Evolutionary conservation across 1,284 basidiomycete species (phyloP).

Genomic region (Cutaneotrichosporon mucoides): DNA sequence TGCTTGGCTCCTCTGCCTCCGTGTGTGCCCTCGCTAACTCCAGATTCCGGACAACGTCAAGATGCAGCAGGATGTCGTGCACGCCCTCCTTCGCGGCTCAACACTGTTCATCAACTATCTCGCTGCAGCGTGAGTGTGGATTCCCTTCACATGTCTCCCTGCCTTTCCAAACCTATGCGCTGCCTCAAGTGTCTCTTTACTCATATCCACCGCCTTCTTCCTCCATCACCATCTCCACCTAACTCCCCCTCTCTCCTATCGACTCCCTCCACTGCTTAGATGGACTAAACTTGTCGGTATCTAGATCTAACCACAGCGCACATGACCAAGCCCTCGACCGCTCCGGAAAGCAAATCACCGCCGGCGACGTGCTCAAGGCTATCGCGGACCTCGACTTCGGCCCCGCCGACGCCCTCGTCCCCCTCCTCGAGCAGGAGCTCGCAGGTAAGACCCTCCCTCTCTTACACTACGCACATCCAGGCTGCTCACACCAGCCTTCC

Average conservation of each 20-base stretch:
- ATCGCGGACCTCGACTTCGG: constrained; percentile 71
- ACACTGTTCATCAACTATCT: constrained; percentile 89
- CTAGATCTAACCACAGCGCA: constrained; percentile 57
- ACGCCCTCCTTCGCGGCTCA: constrained; percentile 75
- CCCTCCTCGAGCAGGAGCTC: constrained; percentile 66
- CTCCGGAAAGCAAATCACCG: constrained; percentile 81
- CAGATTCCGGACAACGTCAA: constrained; percentile 80
- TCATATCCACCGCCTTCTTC: background rate
- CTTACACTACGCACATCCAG: background rate
- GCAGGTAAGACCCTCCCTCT: constrained; percentile 54
- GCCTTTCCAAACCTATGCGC: no score
- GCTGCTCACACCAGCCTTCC: constrained; percentile 33
- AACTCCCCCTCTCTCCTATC: no score
- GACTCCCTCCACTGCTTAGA: no score
- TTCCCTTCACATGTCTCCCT: background rate
- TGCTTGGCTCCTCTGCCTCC: no score
- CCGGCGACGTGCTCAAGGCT: constrained; percentile 81
- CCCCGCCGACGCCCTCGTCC: constrained; percentile 60
- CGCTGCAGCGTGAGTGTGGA: background rate
- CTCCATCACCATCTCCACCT: background rate
- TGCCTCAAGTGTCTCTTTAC: background rate
- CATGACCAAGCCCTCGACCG: constrained; percentile 80
- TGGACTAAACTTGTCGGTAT: no score
- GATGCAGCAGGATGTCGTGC: constrained; percentile 77
- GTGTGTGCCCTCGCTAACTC: background rate